Conservation (phyloP, 1,139 yeast genomes). For the Debaryomyces nepalensis region DNA sequence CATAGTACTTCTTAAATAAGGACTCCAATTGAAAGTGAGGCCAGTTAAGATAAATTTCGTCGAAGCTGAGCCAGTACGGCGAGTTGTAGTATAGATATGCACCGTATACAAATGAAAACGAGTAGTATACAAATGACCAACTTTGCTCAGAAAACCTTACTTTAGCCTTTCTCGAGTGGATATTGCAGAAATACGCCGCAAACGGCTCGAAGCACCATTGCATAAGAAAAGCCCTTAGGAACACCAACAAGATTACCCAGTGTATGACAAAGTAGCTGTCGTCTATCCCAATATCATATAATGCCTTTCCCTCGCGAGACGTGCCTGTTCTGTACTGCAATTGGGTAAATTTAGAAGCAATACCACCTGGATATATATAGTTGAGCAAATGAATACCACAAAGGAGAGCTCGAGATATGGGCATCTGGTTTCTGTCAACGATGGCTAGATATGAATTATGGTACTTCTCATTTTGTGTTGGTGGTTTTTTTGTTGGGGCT, state of each 20-base stretch:
- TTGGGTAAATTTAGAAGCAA: constrained; percentile 49
- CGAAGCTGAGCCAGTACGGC: constrained; percentile 62
- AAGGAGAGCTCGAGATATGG: constrained; percentile 37
- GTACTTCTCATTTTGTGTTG: constrained; percentile 19
- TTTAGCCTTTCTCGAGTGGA: constrained; percentile 54
- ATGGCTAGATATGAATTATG: constrained; percentile 33
- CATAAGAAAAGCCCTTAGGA: constrained; percentile 65
- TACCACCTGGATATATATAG: constrained; percentile 27
- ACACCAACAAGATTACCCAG: constrained; percentile 60
- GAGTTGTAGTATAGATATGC: constrained; percentile 59
- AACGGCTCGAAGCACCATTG: constrained; percentile 61
- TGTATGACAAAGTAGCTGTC: constrained; percentile 61
- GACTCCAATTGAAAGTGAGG: constrained; percentile 63
- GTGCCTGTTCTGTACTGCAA: constrained; percentile 50
- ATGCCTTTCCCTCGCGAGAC: constrained; percentile 21
- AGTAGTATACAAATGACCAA: constrained; percentile 73
- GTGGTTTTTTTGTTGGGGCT: background rate
- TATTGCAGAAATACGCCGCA: constrained; percentile 51
- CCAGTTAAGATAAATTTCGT: constrained; percentile 71
- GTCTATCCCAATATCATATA: constrained; percentile 59
- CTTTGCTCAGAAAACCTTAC: constrained; percentile 86
- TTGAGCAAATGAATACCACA: constrained; percentile 33
- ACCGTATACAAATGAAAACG: constrained; percentile 61
- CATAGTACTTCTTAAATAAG: constrained; percentile 69
- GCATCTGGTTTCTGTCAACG: constrained; percentile 46